Percentiles rank a stretch among this genome's conserved stretches.
These are phyloP conservation scores for Xerocomus spinulosus DNA, from an alignment of 768 basidiomycete species.

Conservation along the genomic window DNA sequence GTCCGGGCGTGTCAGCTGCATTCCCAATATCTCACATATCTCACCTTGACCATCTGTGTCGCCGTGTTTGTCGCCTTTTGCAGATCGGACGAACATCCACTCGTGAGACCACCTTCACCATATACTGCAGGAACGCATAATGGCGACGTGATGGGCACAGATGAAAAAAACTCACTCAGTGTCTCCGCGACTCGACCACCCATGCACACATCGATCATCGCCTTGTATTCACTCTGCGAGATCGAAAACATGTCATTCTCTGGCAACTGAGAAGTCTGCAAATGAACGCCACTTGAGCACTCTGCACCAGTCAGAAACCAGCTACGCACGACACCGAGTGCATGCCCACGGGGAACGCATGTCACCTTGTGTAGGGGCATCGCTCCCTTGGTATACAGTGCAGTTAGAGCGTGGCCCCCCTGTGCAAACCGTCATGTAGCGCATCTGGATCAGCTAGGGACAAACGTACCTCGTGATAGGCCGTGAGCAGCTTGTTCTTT, in stretches of 20 bases:
- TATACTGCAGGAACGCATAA: slow-evolving; percentile 51
- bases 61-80: slow-evolving; percentile 75
- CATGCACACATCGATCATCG: slow-evolving; percentile 86
- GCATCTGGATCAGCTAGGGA: not conserved
- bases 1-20: slow-evolving; percentile 3
- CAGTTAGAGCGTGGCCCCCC: slow-evolving; percentile 93
- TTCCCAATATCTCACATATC: slow-evolving; percentile 10
- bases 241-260: slow-evolving; percentile 72
- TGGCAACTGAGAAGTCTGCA: slow-evolving; percentile 71
- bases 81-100: slow-evolving; percentile 90
- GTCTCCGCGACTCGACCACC: slow-evolving; percentile 96
- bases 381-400: slow-evolving; percentile 90
- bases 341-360: slow-evolving; percentile 93
- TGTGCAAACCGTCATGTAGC: slow-evolving; percentile 26
- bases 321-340: slow-evolving; percentile 73
- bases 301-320: not conserved
- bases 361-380: slow-evolving; percentile 98
- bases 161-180: slow-evolving; percentile 49
- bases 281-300: slow-evolving; percentile 12
- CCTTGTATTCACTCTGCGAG: slow-evolving; percentile 69
- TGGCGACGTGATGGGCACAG: not conserved
- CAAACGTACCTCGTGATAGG: slow-evolving; percentile 83
- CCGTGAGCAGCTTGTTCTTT: slow-evolving; percentile 83
- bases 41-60: slow-evolving; percentile 83
- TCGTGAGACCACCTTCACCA: slow-evolving; percentile 82